A percentile compares a stretch with the other conserved stretches of the same genome.
Conservation (phyloP, 257 asterid species). For the Paraleonurus japonicus region DNA sequence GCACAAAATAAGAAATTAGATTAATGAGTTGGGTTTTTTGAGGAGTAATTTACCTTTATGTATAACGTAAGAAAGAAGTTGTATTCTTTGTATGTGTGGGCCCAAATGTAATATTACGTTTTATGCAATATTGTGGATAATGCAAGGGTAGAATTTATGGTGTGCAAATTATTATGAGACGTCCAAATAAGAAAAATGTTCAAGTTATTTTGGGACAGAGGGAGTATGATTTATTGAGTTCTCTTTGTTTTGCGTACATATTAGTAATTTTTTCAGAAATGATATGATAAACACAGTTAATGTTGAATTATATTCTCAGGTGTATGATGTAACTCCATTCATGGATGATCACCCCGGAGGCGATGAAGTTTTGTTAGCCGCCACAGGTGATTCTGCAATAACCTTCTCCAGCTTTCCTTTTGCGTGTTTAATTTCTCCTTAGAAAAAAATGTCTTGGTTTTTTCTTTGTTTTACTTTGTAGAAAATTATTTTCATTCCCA, state of each 20-base stretch:
- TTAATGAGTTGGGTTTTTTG: no score
- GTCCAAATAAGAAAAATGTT: no score
- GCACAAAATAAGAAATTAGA: no score
- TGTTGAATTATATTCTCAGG: slow-evolving; percentile 38
- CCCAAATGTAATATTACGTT: no score
- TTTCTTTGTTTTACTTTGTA: background rate
- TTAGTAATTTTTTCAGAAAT: background rate
- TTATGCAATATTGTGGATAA: no score
- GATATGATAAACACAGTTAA: background rate
- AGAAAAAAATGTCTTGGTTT: background rate
- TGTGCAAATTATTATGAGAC: no score
- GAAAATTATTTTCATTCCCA: background rate
- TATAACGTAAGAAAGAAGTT: no score
- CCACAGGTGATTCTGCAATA: slow-evolving; percentile 54
- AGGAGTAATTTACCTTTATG: no score
- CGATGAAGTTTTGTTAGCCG: slow-evolving; percentile 80
- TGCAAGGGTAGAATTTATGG: no score
- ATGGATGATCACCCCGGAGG: slow-evolving; percentile 99
- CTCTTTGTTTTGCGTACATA: background rate
- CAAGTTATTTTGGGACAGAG: no score
- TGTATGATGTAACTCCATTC: slow-evolving; percentile 84
- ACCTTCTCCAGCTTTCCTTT: background rate
- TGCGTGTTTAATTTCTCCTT: background rate
- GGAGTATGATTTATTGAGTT: background rate
- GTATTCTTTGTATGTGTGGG: no score